A percentile compares a stretch with the other conserved stretches of the same genome.
Evolutionary conservation across 1,139 yeast species (phyloP).

Genomic region (Geotrichum bryndzae): DNA sequence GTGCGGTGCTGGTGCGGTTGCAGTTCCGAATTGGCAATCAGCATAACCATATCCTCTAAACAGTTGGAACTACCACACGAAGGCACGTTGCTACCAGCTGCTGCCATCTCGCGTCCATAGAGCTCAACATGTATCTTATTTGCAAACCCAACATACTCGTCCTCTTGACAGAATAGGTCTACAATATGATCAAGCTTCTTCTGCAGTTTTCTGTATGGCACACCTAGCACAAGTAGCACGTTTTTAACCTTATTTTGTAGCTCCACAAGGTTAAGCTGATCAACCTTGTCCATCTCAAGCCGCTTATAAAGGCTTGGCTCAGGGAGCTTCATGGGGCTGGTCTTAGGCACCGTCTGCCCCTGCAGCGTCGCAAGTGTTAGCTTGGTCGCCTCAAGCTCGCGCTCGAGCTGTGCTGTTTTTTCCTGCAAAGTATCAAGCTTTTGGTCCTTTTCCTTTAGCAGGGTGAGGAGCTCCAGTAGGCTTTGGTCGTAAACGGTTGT

Average conservation of each 20-base stretch:
- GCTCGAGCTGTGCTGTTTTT: neutral
- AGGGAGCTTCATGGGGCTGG: neutral
- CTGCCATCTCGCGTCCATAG: neutral
- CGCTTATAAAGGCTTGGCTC: slow-evolving; percentile 19
- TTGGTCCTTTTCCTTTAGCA: slow-evolving; percentile 5
- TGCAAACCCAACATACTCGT: slow-evolving; percentile 31
- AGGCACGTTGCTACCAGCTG: too few relatives aligned
- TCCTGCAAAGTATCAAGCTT: neutral
- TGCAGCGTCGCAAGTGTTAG: neutral
- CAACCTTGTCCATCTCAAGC: slow-evolving; percentile 29
- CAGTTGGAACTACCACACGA: neutral
- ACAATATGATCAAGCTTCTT: slow-evolving; percentile 31
- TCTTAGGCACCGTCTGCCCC: neutral
- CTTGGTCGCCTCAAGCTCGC: slow-evolving; percentile 6
- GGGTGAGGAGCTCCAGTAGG: neutral
- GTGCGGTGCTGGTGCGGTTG: too few relatives aligned
- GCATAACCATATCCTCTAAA: neutral
- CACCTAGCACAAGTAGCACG: slow-evolving; percentile 29
- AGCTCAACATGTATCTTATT: slow-evolving; percentile 23
- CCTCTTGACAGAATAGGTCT: slow-evolving; percentile 29
- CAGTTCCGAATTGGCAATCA: neutral
- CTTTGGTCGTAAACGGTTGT: neutral
- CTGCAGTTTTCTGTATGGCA: slow-evolving; percentile 31
- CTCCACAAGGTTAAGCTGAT: slow-evolving; percentile 26
- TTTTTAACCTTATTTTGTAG: slow-evolving; percentile 34